These are phyloP conservation scores for Teunomyces aglyptinius DNA, from an alignment of 805 yeast species.

Conservation along the genomic window DNA sequence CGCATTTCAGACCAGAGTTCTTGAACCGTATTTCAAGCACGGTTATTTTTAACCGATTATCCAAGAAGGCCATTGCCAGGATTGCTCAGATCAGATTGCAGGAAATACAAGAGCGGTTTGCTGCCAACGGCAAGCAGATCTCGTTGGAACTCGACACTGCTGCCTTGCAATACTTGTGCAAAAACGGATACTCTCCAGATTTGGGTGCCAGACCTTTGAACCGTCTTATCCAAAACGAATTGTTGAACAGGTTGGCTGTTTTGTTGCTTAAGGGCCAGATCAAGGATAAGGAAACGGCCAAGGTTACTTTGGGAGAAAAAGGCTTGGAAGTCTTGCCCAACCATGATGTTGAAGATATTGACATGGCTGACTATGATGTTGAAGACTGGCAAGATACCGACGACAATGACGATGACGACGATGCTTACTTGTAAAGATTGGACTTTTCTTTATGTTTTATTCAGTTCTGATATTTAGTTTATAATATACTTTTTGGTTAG, in stretches of 20 bases:
- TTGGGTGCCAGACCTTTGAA: constrained; percentile 96
- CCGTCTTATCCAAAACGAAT: constrained; percentile 84
- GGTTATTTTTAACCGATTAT: constrained; percentile 88
- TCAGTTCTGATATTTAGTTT: constrained; percentile 3
- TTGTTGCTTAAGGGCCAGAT: constrained; percentile 83
- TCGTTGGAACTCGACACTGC: constrained; percentile 67
- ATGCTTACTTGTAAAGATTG: neutral
- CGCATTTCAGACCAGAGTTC: constrained; percentile 96
- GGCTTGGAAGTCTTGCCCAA: constrained; percentile 84
- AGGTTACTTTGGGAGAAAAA: constrained; percentile 53
- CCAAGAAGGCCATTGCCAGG: constrained; percentile 87
- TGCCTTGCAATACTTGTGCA: constrained; percentile 80
- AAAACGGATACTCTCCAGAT: constrained; percentile 86
- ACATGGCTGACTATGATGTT: constrained; percentile 53
- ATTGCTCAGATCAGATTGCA: constrained; percentile 81
- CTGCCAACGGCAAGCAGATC: constrained; percentile 76
- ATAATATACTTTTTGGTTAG: neutral
- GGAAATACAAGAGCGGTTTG: constrained; percentile 86
- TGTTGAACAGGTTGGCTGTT: constrained; percentile 87
- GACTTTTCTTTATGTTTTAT: neutral
- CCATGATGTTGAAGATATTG: constrained; percentile 60
- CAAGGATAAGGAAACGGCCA: constrained; percentile 82
- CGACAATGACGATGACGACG: constrained; percentile 54
- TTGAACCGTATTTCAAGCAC: constrained; percentile 92
- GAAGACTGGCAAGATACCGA: constrained; percentile 60